Conservation (phyloP, 768 basidiomycete genomes). For the Royoungia palumana region DNA sequence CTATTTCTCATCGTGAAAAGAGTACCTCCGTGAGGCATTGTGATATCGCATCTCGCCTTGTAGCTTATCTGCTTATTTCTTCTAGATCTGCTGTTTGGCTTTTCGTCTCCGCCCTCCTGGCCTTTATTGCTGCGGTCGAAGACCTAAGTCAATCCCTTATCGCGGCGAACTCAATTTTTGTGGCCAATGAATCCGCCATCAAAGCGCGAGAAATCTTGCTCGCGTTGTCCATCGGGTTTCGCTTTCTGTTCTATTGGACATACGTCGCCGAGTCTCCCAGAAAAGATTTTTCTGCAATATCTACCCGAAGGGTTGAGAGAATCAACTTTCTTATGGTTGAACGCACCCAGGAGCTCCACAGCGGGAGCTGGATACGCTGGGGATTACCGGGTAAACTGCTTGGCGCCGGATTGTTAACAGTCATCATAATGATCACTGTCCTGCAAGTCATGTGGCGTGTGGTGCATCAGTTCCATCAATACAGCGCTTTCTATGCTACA, state of each 20-base stretch:
- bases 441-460: constrained; percentile 68
- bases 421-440: constrained; percentile 45
- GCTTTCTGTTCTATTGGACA: constrained; percentile 68
- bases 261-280: constrained; percentile 59
- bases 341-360: constrained; percentile 37
- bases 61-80: background rate
- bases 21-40: constrained; percentile 44
- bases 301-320: constrained; percentile 10
- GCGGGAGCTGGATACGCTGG: constrained; percentile 66
- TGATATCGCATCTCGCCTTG: background rate
- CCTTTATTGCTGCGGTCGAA: constrained; percentile 59
- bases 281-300: constrained; percentile 28
- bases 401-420: constrained; percentile 47
- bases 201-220: constrained; percentile 57
- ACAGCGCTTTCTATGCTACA: constrained; percentile 52
- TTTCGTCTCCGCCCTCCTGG: constrained; percentile 53
- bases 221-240: constrained; percentile 53
- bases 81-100: constrained; percentile 48
- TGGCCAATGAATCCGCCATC: constrained; percentile 33
- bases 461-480: constrained; percentile 32
- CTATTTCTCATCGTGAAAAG: constrained; percentile 55
- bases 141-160: constrained; percentile 56
- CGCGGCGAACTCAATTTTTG: constrained; percentile 21
- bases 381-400: constrained; percentile 51
- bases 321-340: constrained; percentile 16